A percentile compares a stretch with the other conserved stretches of the same genome.
Conservation (phyloP, 2,329 filamentous ascomycete species). For the Penicillium polonicum region DNA sequence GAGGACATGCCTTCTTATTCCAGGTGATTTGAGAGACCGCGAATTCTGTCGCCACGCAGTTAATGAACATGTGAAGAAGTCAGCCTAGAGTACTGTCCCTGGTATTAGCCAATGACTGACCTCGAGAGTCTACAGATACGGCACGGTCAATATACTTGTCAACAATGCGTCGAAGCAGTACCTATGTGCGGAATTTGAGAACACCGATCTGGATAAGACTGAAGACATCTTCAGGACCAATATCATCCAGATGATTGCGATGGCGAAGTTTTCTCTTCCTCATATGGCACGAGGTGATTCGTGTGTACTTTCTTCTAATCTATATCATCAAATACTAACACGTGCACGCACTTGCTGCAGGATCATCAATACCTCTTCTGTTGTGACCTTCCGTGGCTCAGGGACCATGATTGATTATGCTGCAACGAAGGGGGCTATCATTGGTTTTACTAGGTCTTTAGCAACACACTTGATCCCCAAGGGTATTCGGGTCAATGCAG, state of each 20-base stretch:
- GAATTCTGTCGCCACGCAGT: constrained; percentile 50
- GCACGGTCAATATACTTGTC: constrained; percentile 53
- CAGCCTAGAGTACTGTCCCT: constrained; percentile 39
- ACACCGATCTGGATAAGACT: constrained; percentile 50
- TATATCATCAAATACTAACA: neutral
- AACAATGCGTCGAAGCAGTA: constrained; percentile 61
- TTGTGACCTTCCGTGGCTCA: constrained; percentile 56
- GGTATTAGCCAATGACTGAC: constrained; percentile 35
- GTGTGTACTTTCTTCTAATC: constrained; percentile 30
- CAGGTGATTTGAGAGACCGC: constrained; percentile 13
- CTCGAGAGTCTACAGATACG: constrained; percentile 50
- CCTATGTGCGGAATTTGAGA: constrained; percentile 52
- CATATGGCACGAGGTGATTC: constrained; percentile 54
- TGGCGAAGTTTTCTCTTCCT: constrained; percentile 57
- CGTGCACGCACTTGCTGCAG: constrained; percentile 23
- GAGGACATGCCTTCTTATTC: constrained; percentile 9
- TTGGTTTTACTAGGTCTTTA: constrained; percentile 55
- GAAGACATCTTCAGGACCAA: constrained; percentile 59
- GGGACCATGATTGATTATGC: constrained; percentile 55
- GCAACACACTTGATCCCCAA: constrained; percentile 53
- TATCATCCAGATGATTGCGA: constrained; percentile 59
- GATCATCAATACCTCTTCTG: constrained; percentile 59
- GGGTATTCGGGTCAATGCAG: constrained; percentile 57
- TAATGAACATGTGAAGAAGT: constrained; percentile 54
- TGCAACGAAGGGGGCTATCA: constrained; percentile 59